These are phyloP conservation scores for Nicotiana rustica DNA, from an alignment of 305 asterid genomes.

Conservation along the genomic window DNA sequence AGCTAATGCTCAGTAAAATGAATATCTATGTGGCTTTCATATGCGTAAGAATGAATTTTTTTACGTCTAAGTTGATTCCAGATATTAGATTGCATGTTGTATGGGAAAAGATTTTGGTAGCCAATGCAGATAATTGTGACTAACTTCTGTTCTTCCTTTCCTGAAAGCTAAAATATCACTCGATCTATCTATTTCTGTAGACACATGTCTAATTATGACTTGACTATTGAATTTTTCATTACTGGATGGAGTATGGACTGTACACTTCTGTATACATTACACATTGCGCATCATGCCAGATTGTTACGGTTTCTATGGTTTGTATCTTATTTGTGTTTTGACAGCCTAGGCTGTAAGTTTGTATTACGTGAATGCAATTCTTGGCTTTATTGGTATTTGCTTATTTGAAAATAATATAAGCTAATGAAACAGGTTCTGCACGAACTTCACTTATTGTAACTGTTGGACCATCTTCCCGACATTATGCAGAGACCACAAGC, in stretches of 20 bases:
- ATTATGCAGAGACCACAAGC: constrained; percentile 94
- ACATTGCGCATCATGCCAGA: background rate
- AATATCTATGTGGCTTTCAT: constrained; percentile 4
- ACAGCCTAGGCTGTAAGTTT: constrained; percentile 20
- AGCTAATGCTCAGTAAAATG: constrained; percentile 12
- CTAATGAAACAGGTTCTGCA: constrained; percentile 79
- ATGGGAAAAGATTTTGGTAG: background rate
- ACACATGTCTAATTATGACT: constrained; percentile 23
- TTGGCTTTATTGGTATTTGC: constrained; percentile 14
- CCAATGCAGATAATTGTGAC: background rate
- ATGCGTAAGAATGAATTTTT: constrained; percentile 15
- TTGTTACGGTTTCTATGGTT: background rate
- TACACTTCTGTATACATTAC: background rate
- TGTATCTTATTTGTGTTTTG: constrained; percentile 1
- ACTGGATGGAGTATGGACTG: constrained; percentile 11
- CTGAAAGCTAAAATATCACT: constrained; percentile 17
- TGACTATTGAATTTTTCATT: constrained; percentile 6
- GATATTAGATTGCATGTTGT: constrained; percentile 11
- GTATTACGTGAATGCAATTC: constrained; percentile 11
- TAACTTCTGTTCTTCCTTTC: constrained; percentile 21
- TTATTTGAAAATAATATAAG: constrained; percentile 31
- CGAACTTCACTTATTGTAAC: constrained; percentile 90
- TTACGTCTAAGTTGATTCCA: no score
- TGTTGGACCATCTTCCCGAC: constrained; percentile 85
- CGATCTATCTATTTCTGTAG: constrained; percentile 20